phyloP scores from a whole-genome alignment of 805 yeast genomes.

The Yamadazyma nakazawae region DNA sequence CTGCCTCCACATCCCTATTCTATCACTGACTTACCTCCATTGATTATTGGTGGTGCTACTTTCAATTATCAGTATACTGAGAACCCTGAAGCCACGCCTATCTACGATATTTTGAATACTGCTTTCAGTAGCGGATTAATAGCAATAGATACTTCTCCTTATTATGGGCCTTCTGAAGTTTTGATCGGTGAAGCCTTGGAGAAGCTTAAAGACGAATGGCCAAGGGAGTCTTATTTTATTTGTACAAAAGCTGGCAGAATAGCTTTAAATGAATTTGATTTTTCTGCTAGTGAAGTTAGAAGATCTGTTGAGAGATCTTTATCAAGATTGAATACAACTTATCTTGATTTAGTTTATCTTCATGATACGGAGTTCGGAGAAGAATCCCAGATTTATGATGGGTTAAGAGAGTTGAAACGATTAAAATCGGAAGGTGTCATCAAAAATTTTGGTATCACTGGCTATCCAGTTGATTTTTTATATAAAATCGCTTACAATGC shows the following conservation, averaged over 20 bases:
- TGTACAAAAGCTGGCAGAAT: slow-evolving; percentile 88
- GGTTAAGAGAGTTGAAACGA: slow-evolving; percentile 55
- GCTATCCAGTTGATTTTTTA: slow-evolving; percentile 77
- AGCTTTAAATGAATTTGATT: slow-evolving; percentile 67
- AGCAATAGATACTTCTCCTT: slow-evolving; percentile 90
- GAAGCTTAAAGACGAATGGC: slow-evolving; percentile 22
- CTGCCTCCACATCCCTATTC: slow-evolving; percentile 20
- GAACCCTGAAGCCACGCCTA: slow-evolving; percentile 60
- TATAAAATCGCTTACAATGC: slow-evolving; percentile 47
- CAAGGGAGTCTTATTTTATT: slow-evolving; percentile 63
- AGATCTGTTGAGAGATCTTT: slow-evolving; percentile 65
- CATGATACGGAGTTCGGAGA: slow-evolving; percentile 87
- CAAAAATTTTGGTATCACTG: slow-evolving; percentile 72
- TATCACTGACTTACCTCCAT: slow-evolving; percentile 44
- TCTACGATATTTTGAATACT: slow-evolving; percentile 49
- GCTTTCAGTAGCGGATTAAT: slow-evolving; percentile 68
- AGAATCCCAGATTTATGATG: slow-evolving; percentile 52
- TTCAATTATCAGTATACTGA: slow-evolving; percentile 77
- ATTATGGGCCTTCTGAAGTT: slow-evolving; percentile 84
- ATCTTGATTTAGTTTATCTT: slow-evolving; percentile 77
- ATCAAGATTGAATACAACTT: slow-evolving; percentile 58
- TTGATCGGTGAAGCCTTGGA: slow-evolving; percentile 65
- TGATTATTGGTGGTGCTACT: slow-evolving; percentile 85
- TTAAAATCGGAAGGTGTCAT: slow-evolving; percentile 65
- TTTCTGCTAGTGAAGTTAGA: slow-evolving; percentile 57